A percentile compares a stretch with the other conserved stretches of the same genome.
These are phyloP conservation scores for Vigna trinervia DNA, from an alignment of 306 rosid species.

Conservation along the genomic window DNA sequence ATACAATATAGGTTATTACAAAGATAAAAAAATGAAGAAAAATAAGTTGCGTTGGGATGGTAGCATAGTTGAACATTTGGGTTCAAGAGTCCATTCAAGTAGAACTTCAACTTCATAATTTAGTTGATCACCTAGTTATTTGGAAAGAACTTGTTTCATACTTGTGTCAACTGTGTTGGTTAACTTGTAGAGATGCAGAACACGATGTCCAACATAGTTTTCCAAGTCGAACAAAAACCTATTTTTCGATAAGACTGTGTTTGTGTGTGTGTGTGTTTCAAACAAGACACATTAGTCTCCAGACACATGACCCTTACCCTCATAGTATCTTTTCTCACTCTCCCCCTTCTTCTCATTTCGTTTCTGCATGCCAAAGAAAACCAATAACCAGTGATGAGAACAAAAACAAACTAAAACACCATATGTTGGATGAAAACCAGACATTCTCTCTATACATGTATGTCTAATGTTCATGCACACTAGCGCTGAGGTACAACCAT, in stretches of 20 bases:
- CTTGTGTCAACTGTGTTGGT: slow-evolving; percentile 32
- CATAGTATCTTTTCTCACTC: slow-evolving; percentile 87
- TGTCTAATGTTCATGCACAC: neutral
- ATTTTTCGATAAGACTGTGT: neutral
- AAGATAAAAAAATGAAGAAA: neutral
- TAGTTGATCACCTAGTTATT: slow-evolving; percentile 26
- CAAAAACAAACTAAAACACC: neutral
- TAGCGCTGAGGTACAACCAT: no score
- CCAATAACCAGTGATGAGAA: neutral
- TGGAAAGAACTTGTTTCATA: slow-evolving; percentile 16
- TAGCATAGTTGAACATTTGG: slow-evolving; percentile 21
- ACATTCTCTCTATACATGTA: neutral
- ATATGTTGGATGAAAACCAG: slow-evolving; percentile 17
- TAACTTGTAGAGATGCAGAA: neutral
- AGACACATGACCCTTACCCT: slow-evolving; percentile 62
- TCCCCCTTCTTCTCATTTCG: slow-evolving; percentile 89
- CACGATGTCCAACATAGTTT: slow-evolving; percentile 5
- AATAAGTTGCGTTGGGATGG: neutral
- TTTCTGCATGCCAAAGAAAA: slow-evolving; percentile 57
- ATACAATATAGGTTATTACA: slow-evolving; percentile 18
- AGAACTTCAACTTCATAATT: slow-evolving; percentile 30
- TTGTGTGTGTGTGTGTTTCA: slow-evolving; percentile 37
- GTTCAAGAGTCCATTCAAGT: neutral
- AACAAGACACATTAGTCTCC: slow-evolving; percentile 67
- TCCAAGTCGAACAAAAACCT: slow-evolving; percentile 33